Evolutionary conservation across 2,329 filamentous ascomycete genomes (phyloP), one percentile per base, ranked within the genome.

Genomic region (Chaetomium strumarium): DNA sequence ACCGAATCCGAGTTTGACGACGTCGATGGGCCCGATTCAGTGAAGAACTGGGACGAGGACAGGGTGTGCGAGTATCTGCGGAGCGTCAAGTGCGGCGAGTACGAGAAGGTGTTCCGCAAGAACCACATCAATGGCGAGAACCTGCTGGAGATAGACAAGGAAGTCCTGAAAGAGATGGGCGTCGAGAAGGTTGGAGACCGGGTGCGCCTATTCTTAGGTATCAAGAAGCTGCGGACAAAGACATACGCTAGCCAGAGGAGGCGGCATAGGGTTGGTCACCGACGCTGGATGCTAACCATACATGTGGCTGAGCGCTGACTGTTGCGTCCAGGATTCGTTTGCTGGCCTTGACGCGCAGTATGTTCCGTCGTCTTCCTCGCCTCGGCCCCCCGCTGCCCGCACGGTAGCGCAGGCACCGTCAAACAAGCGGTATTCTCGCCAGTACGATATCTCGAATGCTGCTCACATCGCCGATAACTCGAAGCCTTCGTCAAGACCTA

Each of bases 111-210:
- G 24, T 96, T 96, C 71, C 72, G 88, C 71, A 84, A 84, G 66
- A 96, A 99, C 69, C 89, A 97, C 70, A 96, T 99, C 75, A 99
- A 93, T 67, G 93, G 93, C 64, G 90, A 96, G 72, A 96, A 95
- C 66, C 76, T 99, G 41, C 79, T 99, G 62, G 93, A 99, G 72
- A 92, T 96, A 78, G 93, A 99, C 70, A 95, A 96, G 75, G 86
- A 90, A 51, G 90, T 95, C 38, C 78, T 99, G 58, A 95, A 96
- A 70, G 93, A 99, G 69, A 95, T 99, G 83, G 93, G 93, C 40
- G 92, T 99, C 62, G 95, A 96, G 62, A 99, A 97, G 71, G 88
- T 99, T 59, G 93, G 93, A 58, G 93, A 99, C 69, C 85, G 93
- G 49, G 92, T 99, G 34, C 88, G 92, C 58, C 85, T 99, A 56